Evolutionary conservation across 1,284 basidiomycete genomes (phyloP).

Genomic region (Entoloma clypeatum): DNA sequence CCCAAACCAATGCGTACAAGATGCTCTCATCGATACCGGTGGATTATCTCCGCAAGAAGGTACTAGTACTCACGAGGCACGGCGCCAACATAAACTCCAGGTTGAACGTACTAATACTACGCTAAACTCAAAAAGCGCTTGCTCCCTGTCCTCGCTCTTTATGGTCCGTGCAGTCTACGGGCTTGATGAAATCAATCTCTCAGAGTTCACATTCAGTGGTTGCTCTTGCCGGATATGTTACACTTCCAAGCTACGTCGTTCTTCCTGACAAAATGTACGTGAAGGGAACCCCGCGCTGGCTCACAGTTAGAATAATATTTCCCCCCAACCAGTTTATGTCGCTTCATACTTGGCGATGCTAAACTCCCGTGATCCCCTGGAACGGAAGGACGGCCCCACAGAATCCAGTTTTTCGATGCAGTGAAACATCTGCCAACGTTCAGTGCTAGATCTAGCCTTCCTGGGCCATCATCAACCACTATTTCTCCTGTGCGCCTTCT

Average conservation of each 20-base stretch:
- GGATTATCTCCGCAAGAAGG: too few relatives aligned
- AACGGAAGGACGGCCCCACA: too few relatives aligned
- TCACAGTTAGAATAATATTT: background rate
- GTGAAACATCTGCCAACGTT: too few relatives aligned
- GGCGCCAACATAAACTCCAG: background rate
- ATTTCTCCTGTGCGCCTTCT: too few relatives aligned
- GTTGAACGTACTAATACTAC: background rate
- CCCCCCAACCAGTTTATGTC: too few relatives aligned
- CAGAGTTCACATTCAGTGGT: slow-evolving; percentile 14
- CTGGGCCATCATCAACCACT: too few relatives aligned
- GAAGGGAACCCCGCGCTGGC: background rate
- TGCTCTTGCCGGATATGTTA: slow-evolving; percentile 21
- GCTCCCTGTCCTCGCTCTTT: slow-evolving; percentile 23
- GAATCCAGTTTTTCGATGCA: too few relatives aligned
- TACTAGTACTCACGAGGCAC: slow-evolving; percentile 23
- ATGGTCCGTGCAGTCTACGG: slow-evolving; percentile 14
- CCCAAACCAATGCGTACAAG: too few relatives aligned
- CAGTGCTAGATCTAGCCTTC: too few relatives aligned
- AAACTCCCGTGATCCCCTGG: too few relatives aligned
- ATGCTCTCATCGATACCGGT: too few relatives aligned
- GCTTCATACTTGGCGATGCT: too few relatives aligned
- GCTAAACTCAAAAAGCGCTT: slow-evolving; percentile 16
- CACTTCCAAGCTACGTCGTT: slow-evolving; percentile 25
- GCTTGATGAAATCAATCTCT: background rate
- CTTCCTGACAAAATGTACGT: slow-evolving; percentile 22